These are phyloP conservation scores for Catharanthus roseus DNA, from an alignment of 257 asterid genomes.

Conservation along the genomic window DNA sequence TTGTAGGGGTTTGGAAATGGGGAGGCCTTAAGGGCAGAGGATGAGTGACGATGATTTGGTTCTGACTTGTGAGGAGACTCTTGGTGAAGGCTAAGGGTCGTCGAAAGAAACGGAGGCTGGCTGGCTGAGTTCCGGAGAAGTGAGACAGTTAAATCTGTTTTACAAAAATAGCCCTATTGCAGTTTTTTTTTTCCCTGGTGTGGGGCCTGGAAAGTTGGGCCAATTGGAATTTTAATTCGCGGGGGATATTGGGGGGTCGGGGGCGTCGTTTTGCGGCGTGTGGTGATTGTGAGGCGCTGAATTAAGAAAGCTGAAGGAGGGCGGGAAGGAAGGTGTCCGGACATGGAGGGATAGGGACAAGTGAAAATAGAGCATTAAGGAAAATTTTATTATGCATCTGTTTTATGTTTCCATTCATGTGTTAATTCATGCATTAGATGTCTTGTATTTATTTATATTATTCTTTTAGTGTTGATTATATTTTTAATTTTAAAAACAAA, in stretches of 20 bases:
- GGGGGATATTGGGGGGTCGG: neutral
- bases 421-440: no score
- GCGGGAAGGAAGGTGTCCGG: neutral
- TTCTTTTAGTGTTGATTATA: no score
- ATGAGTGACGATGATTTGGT: conserved; percentile 4
- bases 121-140: neutral
- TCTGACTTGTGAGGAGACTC: conserved; percentile 33
- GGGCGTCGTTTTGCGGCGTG: neutral
- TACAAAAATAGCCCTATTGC: neutral
- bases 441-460: no score
- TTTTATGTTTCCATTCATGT: no score
- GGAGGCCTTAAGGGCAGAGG: conserved; percentile 22
- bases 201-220: neutral
- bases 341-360: no score
- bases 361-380: no score
- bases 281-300: neutral
- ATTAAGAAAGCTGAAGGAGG: no score
- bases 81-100: conserved; percentile 64
- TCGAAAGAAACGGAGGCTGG: neutral
- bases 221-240: neutral
- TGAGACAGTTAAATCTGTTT: neutral
- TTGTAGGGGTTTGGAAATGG: conserved; percentile 34
- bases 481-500: no score
- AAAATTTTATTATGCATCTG: no score
- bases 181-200: neutral